Percentiles rank a stretch among this genome's conserved stretches.
Evolutionary conservation across 306 rosid genomes (phyloP).

Genomic region (Gillenia trifoliata): DNA sequence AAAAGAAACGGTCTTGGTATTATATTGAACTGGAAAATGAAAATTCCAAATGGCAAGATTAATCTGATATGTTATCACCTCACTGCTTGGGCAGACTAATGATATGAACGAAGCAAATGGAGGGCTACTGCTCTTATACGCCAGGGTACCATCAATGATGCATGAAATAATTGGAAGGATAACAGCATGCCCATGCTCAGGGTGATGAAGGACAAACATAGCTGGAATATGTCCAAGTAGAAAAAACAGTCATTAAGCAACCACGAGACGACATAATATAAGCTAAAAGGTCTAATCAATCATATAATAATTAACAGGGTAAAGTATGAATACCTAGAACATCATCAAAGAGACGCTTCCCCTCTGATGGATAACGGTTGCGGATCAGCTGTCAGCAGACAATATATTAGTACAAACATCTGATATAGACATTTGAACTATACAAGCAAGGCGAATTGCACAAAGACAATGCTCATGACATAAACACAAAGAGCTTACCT

Average conservation of each 20-base stretch:
- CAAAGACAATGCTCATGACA: neutral
- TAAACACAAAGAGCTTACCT: constrained; percentile 44
- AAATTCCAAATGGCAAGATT: constrained; percentile 5
- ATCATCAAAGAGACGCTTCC: constrained; percentile 84
- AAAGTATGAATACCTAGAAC: constrained; percentile 75
- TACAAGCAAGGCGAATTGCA: neutral
- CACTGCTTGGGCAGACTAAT: constrained; percentile 75
- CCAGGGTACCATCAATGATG: constrained; percentile 77
- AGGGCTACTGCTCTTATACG: constrained; percentile 65
- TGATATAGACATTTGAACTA: constrained; percentile 3
- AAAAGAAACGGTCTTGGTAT: neutral
- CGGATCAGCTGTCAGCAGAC: constrained; percentile 75
- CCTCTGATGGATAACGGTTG: constrained; percentile 73
- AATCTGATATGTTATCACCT: constrained; percentile 46
- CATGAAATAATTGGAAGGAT: constrained; percentile 94
- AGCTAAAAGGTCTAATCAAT: constrained; percentile 16
- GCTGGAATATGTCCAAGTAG: constrained; percentile 54
- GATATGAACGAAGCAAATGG: constrained; percentile 95
- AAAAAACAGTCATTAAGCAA: constrained; percentile 31
- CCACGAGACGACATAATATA: constrained; percentile 12
- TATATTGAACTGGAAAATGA: constrained; percentile 9
- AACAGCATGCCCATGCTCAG: constrained; percentile 97
- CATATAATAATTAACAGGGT: constrained; percentile 29
- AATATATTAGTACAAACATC: constrained; percentile 23
- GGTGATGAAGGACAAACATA: constrained; percentile 91